Evolutionary conservation across 352 stramenopile species (phyloP).

Genomic region (Globisporangium ultimum): DNA sequence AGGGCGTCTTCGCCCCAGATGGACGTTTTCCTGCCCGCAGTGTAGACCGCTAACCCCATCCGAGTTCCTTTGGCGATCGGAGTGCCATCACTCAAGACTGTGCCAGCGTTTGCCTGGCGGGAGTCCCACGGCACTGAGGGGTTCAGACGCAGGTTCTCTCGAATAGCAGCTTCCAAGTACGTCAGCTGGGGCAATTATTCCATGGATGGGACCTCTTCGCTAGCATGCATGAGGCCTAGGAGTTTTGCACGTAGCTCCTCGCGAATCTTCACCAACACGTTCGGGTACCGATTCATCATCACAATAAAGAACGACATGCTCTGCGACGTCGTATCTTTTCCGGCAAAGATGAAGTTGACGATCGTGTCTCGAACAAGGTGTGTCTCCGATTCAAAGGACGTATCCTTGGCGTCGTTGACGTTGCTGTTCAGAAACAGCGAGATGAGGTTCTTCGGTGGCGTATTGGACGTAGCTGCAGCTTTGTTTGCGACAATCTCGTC

Average conservation of each 20-base stretch:
- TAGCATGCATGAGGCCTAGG: slow-evolving; percentile 19
- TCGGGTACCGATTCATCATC: slow-evolving; percentile 69
- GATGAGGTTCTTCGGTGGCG: slow-evolving; percentile 26
- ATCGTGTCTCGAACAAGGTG: slow-evolving; percentile 49
- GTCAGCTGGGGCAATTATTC: slow-evolving; percentile 41
- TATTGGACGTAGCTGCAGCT: not conserved
- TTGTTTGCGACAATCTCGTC: slow-evolving; percentile 3
- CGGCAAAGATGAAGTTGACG: slow-evolving; percentile 76
- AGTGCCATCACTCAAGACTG: slow-evolving; percentile 57
- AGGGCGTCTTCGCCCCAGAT: too few relatives aligned
- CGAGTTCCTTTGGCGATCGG: slow-evolving; percentile 36
- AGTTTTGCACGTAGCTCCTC: slow-evolving; percentile 37
- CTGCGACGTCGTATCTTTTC: slow-evolving; percentile 69
- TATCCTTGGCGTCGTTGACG: slow-evolving; percentile 22
- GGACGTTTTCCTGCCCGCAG: too few relatives aligned
- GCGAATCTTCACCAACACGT: slow-evolving; percentile 35
- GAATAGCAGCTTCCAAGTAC: slow-evolving; percentile 62
- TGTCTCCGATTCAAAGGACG: slow-evolving; percentile 1
- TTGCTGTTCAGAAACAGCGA: slow-evolving; percentile 41
- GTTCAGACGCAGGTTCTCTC: slow-evolving; percentile 65
- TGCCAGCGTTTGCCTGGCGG: slow-evolving; percentile 35
- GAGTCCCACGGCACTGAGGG: slow-evolving; percentile 32
- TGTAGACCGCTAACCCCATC: slow-evolving; percentile 42
- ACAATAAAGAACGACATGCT: slow-evolving; percentile 72
- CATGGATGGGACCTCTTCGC: slow-evolving; percentile 28